These are phyloP conservation scores for Penicillium occitanis DNA, from an alignment of 2,329 filamentous ascomycete genomes.

Conservation along the genomic window DNA sequence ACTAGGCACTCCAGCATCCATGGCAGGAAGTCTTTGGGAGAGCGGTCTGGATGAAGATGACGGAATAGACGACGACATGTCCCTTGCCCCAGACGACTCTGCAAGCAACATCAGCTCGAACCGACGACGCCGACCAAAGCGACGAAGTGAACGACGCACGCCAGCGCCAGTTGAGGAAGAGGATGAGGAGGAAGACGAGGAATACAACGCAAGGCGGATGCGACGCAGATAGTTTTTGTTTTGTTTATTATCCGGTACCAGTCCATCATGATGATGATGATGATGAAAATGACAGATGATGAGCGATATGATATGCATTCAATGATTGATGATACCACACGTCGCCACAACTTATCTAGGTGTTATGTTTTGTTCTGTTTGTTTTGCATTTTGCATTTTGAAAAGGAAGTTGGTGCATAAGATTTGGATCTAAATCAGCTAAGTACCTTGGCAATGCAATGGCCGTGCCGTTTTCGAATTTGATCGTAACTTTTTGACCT, in stretches of 20 bases:
- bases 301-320: conserved; percentile 9
- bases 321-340: conserved; percentile 18
- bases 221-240: conserved; percentile 25
- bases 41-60: conserved; percentile 47
- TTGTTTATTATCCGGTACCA: not conserved
- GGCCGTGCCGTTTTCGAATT: too few relatives aligned
- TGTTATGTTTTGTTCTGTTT: conserved; percentile 2
- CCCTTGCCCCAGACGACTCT: conserved; percentile 50
- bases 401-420: not conserved
- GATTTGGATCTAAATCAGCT: not conserved
- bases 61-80: conserved; percentile 44
- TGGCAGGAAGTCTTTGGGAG: conserved; percentile 36
- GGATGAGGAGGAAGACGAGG: conserved; percentile 41
- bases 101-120: conserved; percentile 53
- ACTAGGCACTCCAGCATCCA: conserved; percentile 44
- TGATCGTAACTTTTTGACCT: too few relatives aligned
- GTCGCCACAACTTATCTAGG: not conserved
- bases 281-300: not conserved
- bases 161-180: conserved; percentile 51
- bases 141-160: conserved; percentile 50
- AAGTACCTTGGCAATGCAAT: too few relatives aligned
- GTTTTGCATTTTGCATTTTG: conserved; percentile 1
- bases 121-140: conserved; percentile 45
- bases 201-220: conserved; percentile 29
- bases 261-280: not conserved